phyloP scores from a whole-genome alignment of 176 grass and related monocot genomes.

The Raddia guianensis region DNA sequence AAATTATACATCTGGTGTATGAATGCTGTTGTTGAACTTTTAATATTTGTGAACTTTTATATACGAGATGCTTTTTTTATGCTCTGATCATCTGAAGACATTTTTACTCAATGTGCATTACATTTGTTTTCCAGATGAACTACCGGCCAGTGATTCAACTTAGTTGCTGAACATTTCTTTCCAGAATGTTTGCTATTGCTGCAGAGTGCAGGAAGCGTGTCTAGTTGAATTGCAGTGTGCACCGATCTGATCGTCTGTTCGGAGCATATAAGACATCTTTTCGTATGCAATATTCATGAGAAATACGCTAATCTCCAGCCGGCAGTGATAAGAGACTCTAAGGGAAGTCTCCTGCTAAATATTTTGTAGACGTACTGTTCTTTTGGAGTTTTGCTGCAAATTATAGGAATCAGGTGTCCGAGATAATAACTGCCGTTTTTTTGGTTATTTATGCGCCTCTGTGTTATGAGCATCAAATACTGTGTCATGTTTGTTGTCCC shows the following conservation, averaged over 20 bases:
- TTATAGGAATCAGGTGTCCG: neutral
- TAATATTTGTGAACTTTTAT: neutral
- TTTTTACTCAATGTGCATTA: neutral
- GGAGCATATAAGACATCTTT: conserved; percentile 23
- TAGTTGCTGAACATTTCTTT: neutral
- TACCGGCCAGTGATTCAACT: neutral
- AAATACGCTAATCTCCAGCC: neutral
- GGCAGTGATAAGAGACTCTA: neutral
- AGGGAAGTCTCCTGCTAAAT: neutral
- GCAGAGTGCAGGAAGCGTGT: neutral
- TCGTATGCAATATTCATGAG: conserved; percentile 3
- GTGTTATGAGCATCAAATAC: neutral
- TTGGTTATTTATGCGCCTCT: neutral
- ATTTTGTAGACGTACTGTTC: neutral
- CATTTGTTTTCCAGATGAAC: conserved; percentile 19
- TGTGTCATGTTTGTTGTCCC: neutral
- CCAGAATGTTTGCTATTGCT: neutral
- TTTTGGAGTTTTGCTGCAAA: neutral
- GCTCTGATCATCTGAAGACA: conserved; percentile 1
- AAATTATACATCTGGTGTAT: neutral
- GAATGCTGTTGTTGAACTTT: neutral
- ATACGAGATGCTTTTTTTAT: neutral
- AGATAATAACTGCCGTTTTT: neutral
- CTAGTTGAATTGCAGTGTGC: neutral
- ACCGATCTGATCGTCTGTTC: neutral